Percentiles rank a stretch among this genome's conserved stretches.
These are phyloP conservation scores for Pestalotiopsis sp. DNA, from an alignment of 2,329 filamentous ascomycete species.

Conservation along the genomic window DNA sequence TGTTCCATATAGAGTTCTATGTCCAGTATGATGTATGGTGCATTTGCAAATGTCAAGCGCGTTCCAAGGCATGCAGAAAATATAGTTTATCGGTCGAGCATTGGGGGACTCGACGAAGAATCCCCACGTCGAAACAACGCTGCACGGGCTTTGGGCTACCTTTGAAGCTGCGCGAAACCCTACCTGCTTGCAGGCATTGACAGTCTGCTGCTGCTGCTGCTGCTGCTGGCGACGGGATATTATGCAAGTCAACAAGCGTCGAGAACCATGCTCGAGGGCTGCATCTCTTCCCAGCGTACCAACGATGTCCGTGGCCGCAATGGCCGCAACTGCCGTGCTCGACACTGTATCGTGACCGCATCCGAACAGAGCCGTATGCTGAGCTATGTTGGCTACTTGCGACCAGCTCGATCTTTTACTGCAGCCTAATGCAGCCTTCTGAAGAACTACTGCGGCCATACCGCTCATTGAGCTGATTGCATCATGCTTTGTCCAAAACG, in stretches of 20 bases:
- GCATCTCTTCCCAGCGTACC: slow-evolving; percentile 1
- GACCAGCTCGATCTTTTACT: neutral
- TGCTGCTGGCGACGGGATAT: slow-evolving; percentile 2
- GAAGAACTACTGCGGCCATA: slow-evolving; percentile 3
- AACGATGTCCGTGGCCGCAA: neutral
- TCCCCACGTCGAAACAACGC: neutral
- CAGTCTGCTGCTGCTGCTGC: neutral
- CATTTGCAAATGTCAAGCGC: too few species aligned
- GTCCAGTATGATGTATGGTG: too few species aligned
- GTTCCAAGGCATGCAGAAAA: neutral
- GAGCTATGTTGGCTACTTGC: neutral
- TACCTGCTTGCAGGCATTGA: neutral
- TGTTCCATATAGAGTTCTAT: neutral
- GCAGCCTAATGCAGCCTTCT: neutral
- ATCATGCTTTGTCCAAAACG: neutral
- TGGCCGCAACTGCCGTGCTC: neutral
- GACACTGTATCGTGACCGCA: neutral
- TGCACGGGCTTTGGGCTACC: slow-evolving; percentile 5
- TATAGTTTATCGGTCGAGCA: neutral
- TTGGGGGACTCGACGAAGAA: neutral
- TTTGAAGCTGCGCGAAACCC: slow-evolving; percentile 11
- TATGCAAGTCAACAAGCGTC: slow-evolving; percentile 13
- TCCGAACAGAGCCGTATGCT: neutral
- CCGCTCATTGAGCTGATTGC: neutral
- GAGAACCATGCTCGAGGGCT: slow-evolving; percentile 10